Conservation (phyloP, 192 early-diverging fungal species). For the Coemansia sp. region DNA sequence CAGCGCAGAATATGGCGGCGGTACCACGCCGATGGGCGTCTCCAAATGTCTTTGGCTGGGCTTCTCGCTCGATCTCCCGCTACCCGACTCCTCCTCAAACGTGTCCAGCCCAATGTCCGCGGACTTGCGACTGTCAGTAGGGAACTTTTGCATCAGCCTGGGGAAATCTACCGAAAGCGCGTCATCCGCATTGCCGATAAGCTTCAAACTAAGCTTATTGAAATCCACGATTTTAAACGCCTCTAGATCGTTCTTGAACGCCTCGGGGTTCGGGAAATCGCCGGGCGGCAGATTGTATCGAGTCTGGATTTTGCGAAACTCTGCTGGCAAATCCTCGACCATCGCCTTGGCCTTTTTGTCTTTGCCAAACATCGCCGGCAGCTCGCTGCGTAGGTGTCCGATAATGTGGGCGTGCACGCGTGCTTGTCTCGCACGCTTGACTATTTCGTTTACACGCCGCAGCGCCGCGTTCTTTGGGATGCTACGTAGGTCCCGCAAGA, state of each 20-base stretch:
- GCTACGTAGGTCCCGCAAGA: conserved; percentile 71
- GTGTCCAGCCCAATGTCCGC: conserved; percentile 27
- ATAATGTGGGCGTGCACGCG: conserved; percentile 85
- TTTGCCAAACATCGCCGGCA: conserved; percentile 84
- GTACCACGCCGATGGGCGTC: conserved; percentile 22
- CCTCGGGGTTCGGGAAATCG: conserved; percentile 82
- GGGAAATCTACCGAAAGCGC: conserved; percentile 76
- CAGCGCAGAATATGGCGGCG: conserved; percentile 54
- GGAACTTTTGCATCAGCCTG: conserved; percentile 75
- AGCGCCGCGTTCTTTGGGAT: conserved; percentile 81
- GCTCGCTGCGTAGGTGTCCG: conserved; percentile 76
- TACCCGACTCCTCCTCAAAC: neutral
- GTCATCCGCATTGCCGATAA: conserved; percentile 69
- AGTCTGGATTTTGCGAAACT: conserved; percentile 75
- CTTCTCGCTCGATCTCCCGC: conserved; percentile 23
- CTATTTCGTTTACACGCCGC: conserved; percentile 89
- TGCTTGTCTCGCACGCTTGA: conserved; percentile 78
- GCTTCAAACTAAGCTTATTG: conserved; percentile 69
- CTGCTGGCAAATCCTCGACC: conserved; percentile 69
- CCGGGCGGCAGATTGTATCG: conserved; percentile 71
- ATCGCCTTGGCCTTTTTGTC: conserved; percentile 72
- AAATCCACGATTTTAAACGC: conserved; percentile 84
- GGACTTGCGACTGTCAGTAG: conserved; percentile 49
- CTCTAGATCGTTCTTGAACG: conserved; percentile 67
- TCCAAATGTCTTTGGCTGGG: conserved; percentile 4